A percentile compares a stretch with the other conserved stretches of the same genome.
These are phyloP conservation scores for Lizanozyma gosingica DNA, from an alignment of 1,139 yeast species.

Conservation along the genomic window DNA sequence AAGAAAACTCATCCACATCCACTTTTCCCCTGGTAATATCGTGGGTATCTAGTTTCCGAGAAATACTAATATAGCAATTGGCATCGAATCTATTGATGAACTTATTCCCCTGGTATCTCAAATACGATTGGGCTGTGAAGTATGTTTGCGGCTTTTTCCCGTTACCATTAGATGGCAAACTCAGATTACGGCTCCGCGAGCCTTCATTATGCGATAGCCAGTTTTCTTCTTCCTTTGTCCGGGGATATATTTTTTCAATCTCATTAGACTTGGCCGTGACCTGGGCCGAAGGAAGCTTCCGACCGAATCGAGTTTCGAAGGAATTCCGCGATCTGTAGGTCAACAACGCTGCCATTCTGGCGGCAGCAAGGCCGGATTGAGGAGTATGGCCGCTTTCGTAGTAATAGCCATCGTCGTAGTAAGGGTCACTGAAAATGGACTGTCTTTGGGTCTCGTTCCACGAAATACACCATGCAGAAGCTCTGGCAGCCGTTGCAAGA, in stretches of 20 bases:
- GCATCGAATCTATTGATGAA: constrained; percentile 89
- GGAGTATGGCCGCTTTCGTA: constrained; percentile 75
- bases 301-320: constrained; percentile 83
- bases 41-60: constrained; percentile 90
- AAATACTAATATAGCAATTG: constrained; percentile 88
- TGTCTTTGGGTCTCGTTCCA: constrained; percentile 99
- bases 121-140: constrained; percentile 90
- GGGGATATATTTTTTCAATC: constrained; percentile 18
- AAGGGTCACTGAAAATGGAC: constrained; percentile 90
- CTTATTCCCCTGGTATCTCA: constrained; percentile 88
- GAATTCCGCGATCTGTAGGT: constrained; percentile 90
- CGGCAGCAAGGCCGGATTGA: constrained; percentile 81
- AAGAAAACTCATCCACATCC: constrained; percentile 30
- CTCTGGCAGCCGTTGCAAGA: constrained; percentile 88
- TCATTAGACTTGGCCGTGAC: constrained; percentile 2
- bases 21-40: constrained; percentile 79
- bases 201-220: constrained; percentile 41
- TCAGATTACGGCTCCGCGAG: constrained; percentile 13
- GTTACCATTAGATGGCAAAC: constrained; percentile 8
- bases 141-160: constrained; percentile 64
- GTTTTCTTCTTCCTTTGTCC: constrained; percentile 36
- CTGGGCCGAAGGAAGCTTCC: constrained; percentile 48
- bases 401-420: constrained; percentile 78
- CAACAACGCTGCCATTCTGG: constrained; percentile 91
- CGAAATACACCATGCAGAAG: constrained; percentile 97